Evolutionary conservation across 2,329 filamentous ascomycete genomes (phyloP).

Genomic region (Ascochyta lentis): DNA sequence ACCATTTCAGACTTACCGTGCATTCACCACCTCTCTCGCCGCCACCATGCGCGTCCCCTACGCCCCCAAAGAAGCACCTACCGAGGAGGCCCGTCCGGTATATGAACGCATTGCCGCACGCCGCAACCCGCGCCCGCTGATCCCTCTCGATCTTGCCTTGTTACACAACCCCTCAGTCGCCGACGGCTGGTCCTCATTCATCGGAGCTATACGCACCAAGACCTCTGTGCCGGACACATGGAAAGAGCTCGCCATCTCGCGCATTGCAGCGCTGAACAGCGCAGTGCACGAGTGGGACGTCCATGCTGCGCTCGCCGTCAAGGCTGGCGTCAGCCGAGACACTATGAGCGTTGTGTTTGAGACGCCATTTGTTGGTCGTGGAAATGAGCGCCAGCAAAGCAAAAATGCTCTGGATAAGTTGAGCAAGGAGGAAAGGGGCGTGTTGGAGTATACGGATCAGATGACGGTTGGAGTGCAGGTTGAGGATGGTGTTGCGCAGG

Average conservation of each 20-base stretch:
- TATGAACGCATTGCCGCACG: constrained; percentile 61
- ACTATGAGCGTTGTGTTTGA: constrained; percentile 56
- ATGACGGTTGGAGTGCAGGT: constrained; percentile 81
- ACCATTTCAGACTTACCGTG: background rate
- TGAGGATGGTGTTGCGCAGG: constrained; percentile 68
- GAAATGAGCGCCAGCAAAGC: constrained; percentile 19
- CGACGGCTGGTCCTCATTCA: constrained; percentile 66
- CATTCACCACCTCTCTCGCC: constrained; percentile 11
- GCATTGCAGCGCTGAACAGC: constrained; percentile 81
- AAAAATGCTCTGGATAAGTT: constrained; percentile 46
- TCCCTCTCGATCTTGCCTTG: constrained; percentile 63
- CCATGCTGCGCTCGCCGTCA: constrained; percentile 72
- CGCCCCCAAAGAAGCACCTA: constrained; percentile 57
- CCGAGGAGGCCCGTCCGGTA: constrained; percentile 56
- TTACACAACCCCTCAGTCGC: constrained; percentile 63
- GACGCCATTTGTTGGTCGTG: constrained; percentile 29
- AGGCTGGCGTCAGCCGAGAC: constrained; percentile 66
- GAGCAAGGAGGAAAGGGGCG: constrained; percentile 64
- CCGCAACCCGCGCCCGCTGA: constrained; percentile 59
- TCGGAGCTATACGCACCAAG: constrained; percentile 62
- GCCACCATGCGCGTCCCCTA: constrained; percentile 63
- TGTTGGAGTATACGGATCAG: constrained; percentile 77
- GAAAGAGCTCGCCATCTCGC: constrained; percentile 79
- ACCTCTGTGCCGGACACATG: constrained; percentile 59
- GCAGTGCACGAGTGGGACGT: constrained; percentile 88